Conservation (phyloP, 139 green algal species). For the Marvania coccoides region DNA sequence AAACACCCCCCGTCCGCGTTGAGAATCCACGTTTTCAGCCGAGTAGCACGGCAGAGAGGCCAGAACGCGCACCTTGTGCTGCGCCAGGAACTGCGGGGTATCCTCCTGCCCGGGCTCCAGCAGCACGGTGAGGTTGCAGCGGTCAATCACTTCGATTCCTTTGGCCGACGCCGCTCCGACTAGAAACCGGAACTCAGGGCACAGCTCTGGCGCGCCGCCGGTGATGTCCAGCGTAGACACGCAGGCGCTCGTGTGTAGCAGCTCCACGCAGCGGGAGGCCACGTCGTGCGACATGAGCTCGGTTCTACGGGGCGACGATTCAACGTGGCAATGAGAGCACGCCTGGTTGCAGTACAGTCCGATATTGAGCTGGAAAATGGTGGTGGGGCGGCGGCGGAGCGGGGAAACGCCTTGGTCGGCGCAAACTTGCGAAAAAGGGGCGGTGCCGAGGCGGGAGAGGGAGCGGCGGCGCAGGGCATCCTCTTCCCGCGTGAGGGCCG, state of each 20-base stretch:
- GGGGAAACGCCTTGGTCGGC: constrained; percentile 18
- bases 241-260: constrained; percentile 41
- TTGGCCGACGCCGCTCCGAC: constrained; percentile 59
- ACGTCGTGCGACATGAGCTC: constrained; percentile 68
- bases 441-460: constrained; percentile 51
- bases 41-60: constrained; percentile 93
- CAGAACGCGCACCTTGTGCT: constrained; percentile 79
- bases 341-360: constrained; percentile 98
- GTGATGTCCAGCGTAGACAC: constrained; percentile 86
- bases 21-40: constrained; percentile 77
- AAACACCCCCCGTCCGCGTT: constrained; percentile 86
- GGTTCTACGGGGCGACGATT: constrained; percentile 69
- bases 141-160: constrained; percentile 89
- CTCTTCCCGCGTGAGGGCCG: constrained; percentile 66
- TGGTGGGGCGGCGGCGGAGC: constrained; percentile 43
- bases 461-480: constrained; percentile 45
- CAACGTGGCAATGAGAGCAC: constrained; percentile 96
- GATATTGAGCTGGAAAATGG: constrained; percentile 92
- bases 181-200: constrained; percentile 77
- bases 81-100: constrained; percentile 76
- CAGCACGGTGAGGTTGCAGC: constrained; percentile 97
- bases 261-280: constrained; percentile 60
- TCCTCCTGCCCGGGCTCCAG: constrained; percentile 90
- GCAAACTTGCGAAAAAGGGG: constrained; percentile 34
- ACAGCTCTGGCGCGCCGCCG: constrained; percentile 89